A percentile compares a stretch with the other conserved stretches of the same genome.
Evolutionary conservation across 2,329 filamentous ascomycete genomes (phyloP).

Genomic region (Colletotrichum sp.): DNA sequence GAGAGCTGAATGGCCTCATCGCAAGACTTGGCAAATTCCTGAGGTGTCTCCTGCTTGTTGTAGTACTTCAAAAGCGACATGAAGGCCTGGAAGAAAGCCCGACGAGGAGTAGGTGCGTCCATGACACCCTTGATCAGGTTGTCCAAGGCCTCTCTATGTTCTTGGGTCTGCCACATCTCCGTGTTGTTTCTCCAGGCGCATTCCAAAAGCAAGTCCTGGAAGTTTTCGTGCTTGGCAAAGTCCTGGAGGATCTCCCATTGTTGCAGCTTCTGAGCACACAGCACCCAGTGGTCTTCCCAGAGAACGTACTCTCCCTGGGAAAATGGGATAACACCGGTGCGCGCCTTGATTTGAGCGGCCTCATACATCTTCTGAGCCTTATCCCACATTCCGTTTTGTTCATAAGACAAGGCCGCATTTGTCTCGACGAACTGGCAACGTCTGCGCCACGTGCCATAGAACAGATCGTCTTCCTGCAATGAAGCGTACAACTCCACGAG

Average conservation of each 20-base stretch:
- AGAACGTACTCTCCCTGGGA: conserved; percentile 98
- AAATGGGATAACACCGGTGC: conserved; percentile 94
- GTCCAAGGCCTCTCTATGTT: conserved; percentile 88
- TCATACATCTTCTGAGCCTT: conserved; percentile 98
- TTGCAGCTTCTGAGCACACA: conserved; percentile 96
- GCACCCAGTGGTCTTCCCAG: conserved; percentile 99
- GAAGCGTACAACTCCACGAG: conserved; percentile 91
- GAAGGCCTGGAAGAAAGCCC: conserved; percentile 98
- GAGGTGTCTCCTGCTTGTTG: conserved; percentile 79
- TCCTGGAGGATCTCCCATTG: conserved; percentile 99
- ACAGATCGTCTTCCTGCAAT: conserved; percentile 93
- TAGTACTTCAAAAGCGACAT: conserved; percentile 96
- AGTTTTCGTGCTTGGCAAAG: conserved; percentile 98
- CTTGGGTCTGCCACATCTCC: conserved; percentile 89
- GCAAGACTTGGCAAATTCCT: conserved; percentile 87
- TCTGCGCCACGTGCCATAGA: conserved; percentile 95
- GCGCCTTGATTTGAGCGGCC: conserved; percentile 93
- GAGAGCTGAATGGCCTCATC: conserved; percentile 98
- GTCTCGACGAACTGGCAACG: conserved; percentile 97
- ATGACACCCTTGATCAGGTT: conserved; percentile 96
- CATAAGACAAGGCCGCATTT: conserved; percentile 94
- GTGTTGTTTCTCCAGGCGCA: conserved; percentile 94
- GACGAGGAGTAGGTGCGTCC: conserved; percentile 91
- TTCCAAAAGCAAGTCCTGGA: conserved; percentile 94
- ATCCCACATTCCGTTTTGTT: conserved; percentile 99